Percentiles rank a stretch among this genome's conserved stretches.
These are phyloP conservation scores for Trichoderma asperellum DNA, from an alignment of 2,329 filamentous ascomycete species.

Conservation along the genomic window DNA sequence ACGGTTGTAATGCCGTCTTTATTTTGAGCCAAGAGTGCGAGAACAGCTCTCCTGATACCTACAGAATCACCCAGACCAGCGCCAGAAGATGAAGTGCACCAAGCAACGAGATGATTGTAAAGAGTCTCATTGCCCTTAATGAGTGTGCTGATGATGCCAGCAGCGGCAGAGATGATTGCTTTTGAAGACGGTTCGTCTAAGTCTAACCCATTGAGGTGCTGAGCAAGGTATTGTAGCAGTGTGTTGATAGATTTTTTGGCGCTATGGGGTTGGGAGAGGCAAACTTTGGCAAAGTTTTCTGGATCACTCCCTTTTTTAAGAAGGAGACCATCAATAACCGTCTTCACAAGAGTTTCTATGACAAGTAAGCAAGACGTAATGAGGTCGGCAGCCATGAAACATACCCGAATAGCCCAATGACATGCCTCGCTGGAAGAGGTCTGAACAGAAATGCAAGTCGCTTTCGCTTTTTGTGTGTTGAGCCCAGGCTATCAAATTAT, in stretches of 20 bases:
- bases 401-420: constrained; percentile 74
- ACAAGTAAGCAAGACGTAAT: constrained; percentile 30
- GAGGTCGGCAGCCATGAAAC: constrained; percentile 21
- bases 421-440: constrained; percentile 62
- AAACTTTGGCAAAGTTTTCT: constrained; percentile 39
- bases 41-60: constrained; percentile 68
- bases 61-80: constrained; percentile 66
- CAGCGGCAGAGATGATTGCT: constrained; percentile 58
- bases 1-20: constrained; percentile 57
- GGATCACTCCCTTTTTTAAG: constrained; percentile 36
- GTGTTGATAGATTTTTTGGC: constrained; percentile 37
- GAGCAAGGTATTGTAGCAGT: constrained; percentile 49
- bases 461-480: constrained; percentile 37
- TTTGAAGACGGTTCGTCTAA: constrained; percentile 40
- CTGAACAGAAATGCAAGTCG: constrained; percentile 49
- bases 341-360: constrained; percentile 49
- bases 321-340: constrained; percentile 45
- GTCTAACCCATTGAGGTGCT: constrained; percentile 45
- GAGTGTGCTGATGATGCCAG: constrained; percentile 58
- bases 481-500: constrained; percentile 59
- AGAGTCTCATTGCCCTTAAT: constrained; percentile 52
- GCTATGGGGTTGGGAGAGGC: constrained; percentile 37
- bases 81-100: constrained; percentile 67
- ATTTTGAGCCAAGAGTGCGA: constrained; percentile 60
- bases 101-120: constrained; percentile 61